Conservation (phyloP, 129 eudicot species). For the Pulicaria dysenterica region DNA sequence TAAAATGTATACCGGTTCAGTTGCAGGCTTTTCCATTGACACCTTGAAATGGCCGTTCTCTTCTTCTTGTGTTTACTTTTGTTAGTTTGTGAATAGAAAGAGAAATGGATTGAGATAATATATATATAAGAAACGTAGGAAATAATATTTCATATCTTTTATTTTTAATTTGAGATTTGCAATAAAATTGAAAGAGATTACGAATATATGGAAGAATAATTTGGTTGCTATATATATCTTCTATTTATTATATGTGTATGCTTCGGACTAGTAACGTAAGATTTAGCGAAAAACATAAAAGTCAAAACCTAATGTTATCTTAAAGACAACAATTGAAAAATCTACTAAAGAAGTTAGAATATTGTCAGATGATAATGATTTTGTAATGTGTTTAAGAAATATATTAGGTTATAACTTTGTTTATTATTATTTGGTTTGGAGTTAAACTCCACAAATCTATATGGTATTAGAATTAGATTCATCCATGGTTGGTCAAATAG, state of each 20-base stretch:
- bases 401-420: no score
- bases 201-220: neutral
- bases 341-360: no score
- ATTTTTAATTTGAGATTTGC: conserved; percentile 4
- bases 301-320: no score
- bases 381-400: no score
- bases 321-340: no score
- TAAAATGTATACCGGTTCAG: conserved; percentile 9
- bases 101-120: neutral
- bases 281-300: no score
- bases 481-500: no score
- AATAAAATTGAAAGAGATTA: neutral
- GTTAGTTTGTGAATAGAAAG: neutral
- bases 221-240: neutral
- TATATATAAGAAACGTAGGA: neutral
- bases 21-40: neutral
- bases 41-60: neutral
- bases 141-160: conserved; percentile 2
- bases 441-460: no score
- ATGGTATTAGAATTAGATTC: no score
- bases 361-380: no score
- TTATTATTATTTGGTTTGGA: no score
- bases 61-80: conserved; percentile 1
- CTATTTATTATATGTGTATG: neutral
- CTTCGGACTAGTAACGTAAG: neutral